These are phyloP conservation scores for Amyloporia xantha DNA, from an alignment of 768 basidiomycete genomes.

Conservation along the genomic window DNA sequence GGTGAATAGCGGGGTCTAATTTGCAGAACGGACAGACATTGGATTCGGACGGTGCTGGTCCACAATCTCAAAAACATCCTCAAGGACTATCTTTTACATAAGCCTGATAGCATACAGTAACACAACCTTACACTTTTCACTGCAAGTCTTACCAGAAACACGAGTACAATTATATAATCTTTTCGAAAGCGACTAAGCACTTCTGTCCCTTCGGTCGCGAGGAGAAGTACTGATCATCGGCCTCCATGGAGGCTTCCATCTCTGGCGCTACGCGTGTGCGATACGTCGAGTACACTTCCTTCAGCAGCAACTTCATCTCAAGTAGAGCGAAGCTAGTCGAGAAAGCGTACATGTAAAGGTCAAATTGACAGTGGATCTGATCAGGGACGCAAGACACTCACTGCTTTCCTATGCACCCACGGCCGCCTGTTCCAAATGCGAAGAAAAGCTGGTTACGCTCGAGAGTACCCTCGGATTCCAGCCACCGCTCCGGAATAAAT, in stretches of 20 bases:
- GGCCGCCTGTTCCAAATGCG: conserved; percentile 28
- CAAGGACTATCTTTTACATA: too few relatives aligned
- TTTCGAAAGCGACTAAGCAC: conserved; percentile 18
- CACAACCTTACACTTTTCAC: too few relatives aligned
- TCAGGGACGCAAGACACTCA: conserved; percentile 10
- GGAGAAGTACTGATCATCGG: conserved; percentile 15
- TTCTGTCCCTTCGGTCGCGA: conserved; percentile 17
- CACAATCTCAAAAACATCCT: too few relatives aligned
- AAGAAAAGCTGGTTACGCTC: conserved; percentile 96
- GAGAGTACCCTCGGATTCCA: conserved; percentile 66
- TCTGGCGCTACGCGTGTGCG: conserved; percentile 13
- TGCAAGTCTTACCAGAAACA: too few relatives aligned
- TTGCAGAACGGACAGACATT: too few relatives aligned
- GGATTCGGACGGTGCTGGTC: too few relatives aligned
- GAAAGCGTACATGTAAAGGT: not conserved
- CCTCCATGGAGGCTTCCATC: conserved; percentile 16
- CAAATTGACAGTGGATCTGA: not conserved
- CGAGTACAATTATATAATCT: conserved; percentile 2
- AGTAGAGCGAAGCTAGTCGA: conserved; percentile 13
- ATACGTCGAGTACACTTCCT: conserved; percentile 14
- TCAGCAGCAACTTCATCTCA: conserved; percentile 19
- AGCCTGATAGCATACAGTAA: too few relatives aligned
- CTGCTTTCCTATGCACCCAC: conserved; percentile 21
- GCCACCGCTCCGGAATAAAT: conserved; percentile 88
- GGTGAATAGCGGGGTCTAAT: too few relatives aligned